Base-by-base conservation (phyloP, 1,139 yeast genomes). In the Hansenula sp. region DNA sequence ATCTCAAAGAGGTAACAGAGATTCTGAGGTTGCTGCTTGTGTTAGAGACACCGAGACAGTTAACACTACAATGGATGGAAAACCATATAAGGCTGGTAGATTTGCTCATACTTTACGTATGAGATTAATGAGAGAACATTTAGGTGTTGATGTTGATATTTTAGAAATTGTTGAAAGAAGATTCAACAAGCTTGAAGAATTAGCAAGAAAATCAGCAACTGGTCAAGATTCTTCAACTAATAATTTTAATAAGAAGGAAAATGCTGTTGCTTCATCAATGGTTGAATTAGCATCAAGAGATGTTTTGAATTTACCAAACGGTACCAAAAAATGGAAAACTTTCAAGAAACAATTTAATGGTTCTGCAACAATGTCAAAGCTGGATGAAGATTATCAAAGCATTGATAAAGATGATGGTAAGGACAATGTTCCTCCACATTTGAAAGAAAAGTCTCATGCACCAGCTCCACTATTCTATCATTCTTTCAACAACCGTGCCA, bases 111-210 rank as follows among this genome's bases (percentile, higher is more conserved):
- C 94, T 3, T 67, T 94, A 47, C 73, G 99, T 57, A 77, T 89
- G 68, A 73, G 97, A 46, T 71, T 94, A 37, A 92, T 94, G 98
- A 76, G 98, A 49, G 99, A 94, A 59, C 98, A 94, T 62, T 61
- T 94, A 28, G 99, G 98, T 17, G 82, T 95, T 38, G 92, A 87
- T 60, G 92, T 90, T 36, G 98, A 94, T 62, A 71, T 83, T 22
- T 66, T 92, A 32, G 98, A 92, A 47, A 65, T 84, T 36, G 86
- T 89, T 29, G 97, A 92, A 56, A 72, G 94, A 53, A 71, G 84
- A 49, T 84, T 85, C 52, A 67, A 68, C 34, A 74, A 74, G 49
- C 70, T 82, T 45, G 86, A 82, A 51, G 66, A 67, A 12, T 62
- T 73, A 51, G 86, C 90, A 1, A 61, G 59, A 34, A 60, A 76